Percentiles rank a stretch among this genome's conserved stretches.
phyloP scores from a whole-genome alignment of 257 asterid species.

The Solanum stenotomum region DNA sequence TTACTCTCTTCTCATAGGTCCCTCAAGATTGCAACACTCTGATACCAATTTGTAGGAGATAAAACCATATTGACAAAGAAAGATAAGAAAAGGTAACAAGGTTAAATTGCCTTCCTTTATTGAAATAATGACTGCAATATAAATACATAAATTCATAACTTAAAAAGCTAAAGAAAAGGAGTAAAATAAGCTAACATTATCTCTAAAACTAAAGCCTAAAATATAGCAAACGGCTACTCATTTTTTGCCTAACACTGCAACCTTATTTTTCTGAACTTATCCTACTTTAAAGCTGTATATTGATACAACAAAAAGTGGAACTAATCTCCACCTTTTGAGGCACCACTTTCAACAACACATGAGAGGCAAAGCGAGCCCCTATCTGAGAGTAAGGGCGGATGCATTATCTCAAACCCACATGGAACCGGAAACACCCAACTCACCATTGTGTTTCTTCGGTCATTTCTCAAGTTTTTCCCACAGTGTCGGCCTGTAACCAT shows the following conservation, averaged over 20 bases:
- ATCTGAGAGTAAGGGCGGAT: conserved; percentile 36
- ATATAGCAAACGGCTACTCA: neutral
- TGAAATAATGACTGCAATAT: neutral
- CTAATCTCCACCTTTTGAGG: neutral
- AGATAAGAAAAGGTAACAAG: neutral
- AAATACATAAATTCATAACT: neutral
- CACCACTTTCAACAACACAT: neutral
- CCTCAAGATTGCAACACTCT: neutral
- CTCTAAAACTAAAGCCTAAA: neutral
- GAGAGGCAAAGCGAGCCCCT: conserved; percentile 23
- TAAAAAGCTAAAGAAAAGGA: neutral
- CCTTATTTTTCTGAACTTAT: neutral
- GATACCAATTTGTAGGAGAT: neutral
- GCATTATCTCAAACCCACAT: conserved; percentile 80
- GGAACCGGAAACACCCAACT: conserved; percentile 74
- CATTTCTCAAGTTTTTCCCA: conserved; percentile 48
- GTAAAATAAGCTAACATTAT: neutral
- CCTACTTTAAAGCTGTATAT: neutral
- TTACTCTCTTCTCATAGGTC: neutral
- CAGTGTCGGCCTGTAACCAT: conserved; percentile 49
- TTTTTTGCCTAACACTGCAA: neutral
- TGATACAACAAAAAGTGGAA: neutral
- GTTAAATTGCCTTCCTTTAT: neutral
- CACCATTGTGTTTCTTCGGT: conserved; percentile 47
- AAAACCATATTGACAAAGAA: neutral